Conservation (phyloP, 805 yeast species). For the Hanseniaspora thailandica region DNA sequence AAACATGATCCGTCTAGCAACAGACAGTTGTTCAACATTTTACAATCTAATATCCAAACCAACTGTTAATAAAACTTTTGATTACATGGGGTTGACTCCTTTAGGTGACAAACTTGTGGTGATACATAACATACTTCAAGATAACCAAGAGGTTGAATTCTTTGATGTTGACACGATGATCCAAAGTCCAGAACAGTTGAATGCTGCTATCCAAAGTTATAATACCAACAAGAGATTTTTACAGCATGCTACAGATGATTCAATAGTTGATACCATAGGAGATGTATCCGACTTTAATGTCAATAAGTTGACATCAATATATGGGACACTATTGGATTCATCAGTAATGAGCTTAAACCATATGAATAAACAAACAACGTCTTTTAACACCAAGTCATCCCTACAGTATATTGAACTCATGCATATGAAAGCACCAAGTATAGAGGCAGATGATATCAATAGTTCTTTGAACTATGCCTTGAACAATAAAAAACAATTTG, state of each 20-base stretch:
- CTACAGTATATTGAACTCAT: background rate
- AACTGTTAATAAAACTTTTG: background rate
- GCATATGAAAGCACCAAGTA: background rate
- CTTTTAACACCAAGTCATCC: background rate
- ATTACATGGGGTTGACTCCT: conserved; percentile 8
- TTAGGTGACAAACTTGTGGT: conserved; percentile 4
- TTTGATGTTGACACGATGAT: background rate
- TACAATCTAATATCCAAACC: background rate
- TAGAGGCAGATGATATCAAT: background rate
- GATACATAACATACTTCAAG: background rate
- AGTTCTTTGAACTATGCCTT: background rate
- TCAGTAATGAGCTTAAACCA: background rate
- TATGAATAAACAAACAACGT: background rate
- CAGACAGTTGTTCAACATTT: background rate
- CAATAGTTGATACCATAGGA: background rate
- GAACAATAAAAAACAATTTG: background rate
- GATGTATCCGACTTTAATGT: background rate
- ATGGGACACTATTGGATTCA: background rate
- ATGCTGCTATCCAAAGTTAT: background rate
- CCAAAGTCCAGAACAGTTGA: background rate
- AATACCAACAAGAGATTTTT: conserved; percentile 7
- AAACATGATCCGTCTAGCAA: background rate
- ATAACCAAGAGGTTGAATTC: background rate
- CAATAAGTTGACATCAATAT: background rate
- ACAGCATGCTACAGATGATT: background rate